These are phyloP conservation scores for Aspergillus egyptiacus DNA, from an alignment of 495 filamentous ascomycete species.

Conservation along the genomic window DNA sequence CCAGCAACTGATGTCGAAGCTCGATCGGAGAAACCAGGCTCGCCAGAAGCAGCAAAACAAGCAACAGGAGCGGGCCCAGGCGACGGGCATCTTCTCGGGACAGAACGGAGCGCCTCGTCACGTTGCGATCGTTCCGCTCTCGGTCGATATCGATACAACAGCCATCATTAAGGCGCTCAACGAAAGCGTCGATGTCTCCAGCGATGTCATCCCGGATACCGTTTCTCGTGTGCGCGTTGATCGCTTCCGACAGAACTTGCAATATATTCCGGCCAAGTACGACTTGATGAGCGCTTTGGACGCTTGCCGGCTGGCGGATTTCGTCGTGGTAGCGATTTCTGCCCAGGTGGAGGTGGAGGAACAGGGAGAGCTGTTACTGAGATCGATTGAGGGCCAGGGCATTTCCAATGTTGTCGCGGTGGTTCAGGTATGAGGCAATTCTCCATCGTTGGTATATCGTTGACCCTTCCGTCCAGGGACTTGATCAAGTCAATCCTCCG, in stretches of 20 bases:
- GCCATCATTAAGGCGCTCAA: slow-evolving; percentile 66
- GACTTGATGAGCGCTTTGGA: slow-evolving; percentile 73
- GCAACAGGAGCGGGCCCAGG: slow-evolving; percentile 68
- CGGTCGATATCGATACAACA: slow-evolving; percentile 58
- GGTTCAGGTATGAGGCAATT: slow-evolving; percentile 50
- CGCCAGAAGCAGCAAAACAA: slow-evolving; percentile 79
- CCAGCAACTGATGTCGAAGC: slow-evolving; percentile 94
- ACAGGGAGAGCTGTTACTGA: slow-evolving; percentile 71
- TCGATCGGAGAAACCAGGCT: slow-evolving; percentile 88
- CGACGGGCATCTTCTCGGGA: slow-evolving; percentile 73
- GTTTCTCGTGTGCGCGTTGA: slow-evolving; percentile 65
- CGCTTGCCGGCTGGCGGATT: slow-evolving; percentile 83
- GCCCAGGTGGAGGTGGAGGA: slow-evolving; percentile 76
- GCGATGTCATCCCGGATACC: slow-evolving; percentile 55
- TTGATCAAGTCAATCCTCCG: slow-evolving; percentile 68
- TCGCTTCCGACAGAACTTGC: slow-evolving; percentile 85
- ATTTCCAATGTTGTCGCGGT: slow-evolving; percentile 77
- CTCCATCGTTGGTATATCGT: background rate
- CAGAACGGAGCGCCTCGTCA: slow-evolving; percentile 81
- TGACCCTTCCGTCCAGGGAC: slow-evolving; percentile 28
- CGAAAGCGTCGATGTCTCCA: slow-evolving; percentile 68
- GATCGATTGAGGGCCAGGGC: slow-evolving; percentile 86
- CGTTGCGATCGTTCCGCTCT: slow-evolving; percentile 85
- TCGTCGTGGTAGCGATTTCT: slow-evolving; percentile 77
- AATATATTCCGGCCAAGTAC: slow-evolving; percentile 68